phyloP scores from a whole-genome alignment of 1,284 basidiomycete genomes.

The Cryptococcus amylolentus region DNA sequence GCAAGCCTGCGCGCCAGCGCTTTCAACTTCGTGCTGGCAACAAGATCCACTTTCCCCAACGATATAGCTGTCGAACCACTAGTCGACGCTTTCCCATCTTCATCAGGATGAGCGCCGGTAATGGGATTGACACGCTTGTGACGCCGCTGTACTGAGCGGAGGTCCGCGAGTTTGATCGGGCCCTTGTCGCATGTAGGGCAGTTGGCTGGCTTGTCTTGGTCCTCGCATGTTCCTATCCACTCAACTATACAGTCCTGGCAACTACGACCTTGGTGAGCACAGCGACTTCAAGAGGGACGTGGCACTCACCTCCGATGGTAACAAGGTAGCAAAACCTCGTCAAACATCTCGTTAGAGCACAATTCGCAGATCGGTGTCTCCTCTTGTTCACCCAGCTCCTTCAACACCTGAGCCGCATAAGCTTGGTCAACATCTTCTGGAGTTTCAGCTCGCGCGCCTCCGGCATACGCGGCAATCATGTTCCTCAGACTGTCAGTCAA shows the following conservation, averaged over 20 bases:
- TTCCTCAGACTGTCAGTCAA: constrained; percentile 58
- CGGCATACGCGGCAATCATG: constrained; percentile 61
- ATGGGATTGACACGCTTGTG: constrained; percentile 48
- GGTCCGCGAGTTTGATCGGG: constrained; percentile 31
- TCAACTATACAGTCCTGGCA: constrained; percentile 50
- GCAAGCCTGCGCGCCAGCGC: constrained; percentile 44
- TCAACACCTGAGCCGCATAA: constrained; percentile 65
- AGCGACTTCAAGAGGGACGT: neutral
- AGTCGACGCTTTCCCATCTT: constrained; percentile 13
- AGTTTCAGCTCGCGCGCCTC: constrained; percentile 46
- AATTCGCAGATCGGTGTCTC: constrained; percentile 68
- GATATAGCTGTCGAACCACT: constrained; percentile 40
- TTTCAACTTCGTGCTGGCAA: constrained; percentile 68
- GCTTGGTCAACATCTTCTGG: constrained; percentile 41
- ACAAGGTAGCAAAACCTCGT: constrained; percentile 69
- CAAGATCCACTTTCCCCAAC: constrained; percentile 75
- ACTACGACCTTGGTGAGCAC: constrained; percentile 17
- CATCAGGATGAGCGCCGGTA: constrained; percentile 24
- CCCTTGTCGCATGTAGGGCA: constrained; percentile 48
- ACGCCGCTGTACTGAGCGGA: constrained; percentile 40
- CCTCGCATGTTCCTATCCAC: constrained; percentile 47
- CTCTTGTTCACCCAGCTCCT: constrained; percentile 54
- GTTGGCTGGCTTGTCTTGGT: constrained; percentile 39
- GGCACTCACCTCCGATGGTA: constrained; percentile 68
- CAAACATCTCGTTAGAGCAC: constrained; percentile 56